These are phyloP conservation scores for Pouteria campechiana DNA, from an alignment of 179 eudicot species.

Conservation along the genomic window DNA sequence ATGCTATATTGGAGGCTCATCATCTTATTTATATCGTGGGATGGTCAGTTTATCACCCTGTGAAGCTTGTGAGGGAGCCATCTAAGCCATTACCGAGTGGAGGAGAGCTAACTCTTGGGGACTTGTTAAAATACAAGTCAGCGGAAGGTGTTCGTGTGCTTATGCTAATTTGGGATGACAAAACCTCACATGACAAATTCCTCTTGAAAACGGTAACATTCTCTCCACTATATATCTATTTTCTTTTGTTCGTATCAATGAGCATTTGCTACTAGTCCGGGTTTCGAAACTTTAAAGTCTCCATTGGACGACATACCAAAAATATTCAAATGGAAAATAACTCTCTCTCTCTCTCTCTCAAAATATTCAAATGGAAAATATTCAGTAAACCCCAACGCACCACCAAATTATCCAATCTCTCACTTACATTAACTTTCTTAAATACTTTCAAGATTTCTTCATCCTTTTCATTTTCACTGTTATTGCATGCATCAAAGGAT, in stretches of 20 bases:
- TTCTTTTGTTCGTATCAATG: background rate
- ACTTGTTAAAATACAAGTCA: constrained; percentile 70
- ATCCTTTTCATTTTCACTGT: too few relatives aligned
- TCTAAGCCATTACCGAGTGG: constrained; percentile 39
- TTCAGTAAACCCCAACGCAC: too few relatives aligned
- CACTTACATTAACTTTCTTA: too few relatives aligned
- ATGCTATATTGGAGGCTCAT: constrained; percentile 77
- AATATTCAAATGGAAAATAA: too few relatives aligned
- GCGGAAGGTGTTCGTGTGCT: constrained; percentile 84
- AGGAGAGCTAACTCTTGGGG: constrained; percentile 66
- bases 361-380: too few relatives aligned
- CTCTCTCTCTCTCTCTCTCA: too few relatives aligned
- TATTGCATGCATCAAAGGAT: too few relatives aligned
- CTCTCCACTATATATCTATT: background rate
- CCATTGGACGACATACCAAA: too few relatives aligned
- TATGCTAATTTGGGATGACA: constrained; percentile 87
- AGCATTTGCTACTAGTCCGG: background rate
- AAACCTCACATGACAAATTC: constrained; percentile 62
- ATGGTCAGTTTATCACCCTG: constrained; percentile 63
- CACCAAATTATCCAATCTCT: too few relatives aligned
- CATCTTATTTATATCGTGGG: constrained; percentile 70
- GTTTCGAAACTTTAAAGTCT: background rate
- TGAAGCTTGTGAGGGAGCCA: constrained; percentile 64
- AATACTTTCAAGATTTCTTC: too few relatives aligned
- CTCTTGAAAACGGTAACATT: constrained; percentile 51